Base-by-base conservation (phyloP, 208 protist genomes). In the Trypanosomatidae sp. region DNA sequence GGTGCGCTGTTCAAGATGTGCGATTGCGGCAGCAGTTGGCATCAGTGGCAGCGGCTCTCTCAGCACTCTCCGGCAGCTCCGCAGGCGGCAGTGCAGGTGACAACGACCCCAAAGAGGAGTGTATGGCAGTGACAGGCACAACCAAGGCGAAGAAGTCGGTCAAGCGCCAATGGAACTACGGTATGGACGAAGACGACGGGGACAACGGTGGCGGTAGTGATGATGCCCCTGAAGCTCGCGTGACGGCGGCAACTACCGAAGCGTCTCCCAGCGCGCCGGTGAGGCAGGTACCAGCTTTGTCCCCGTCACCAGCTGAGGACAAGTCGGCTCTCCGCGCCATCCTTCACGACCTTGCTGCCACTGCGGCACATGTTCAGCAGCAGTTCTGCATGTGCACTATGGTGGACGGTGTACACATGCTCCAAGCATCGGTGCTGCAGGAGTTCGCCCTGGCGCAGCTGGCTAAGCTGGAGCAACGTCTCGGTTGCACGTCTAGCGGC, bases 131-230 rank as follows among this genome's bases (percentile, higher is more conserved):
- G 2, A 49, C 9, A n/a, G 41, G 22, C 19, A 19, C 36, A 41
- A 7, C 41, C 0, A 10, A 17, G 39, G 28, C 5, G 13, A 53
- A 22, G 41, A 53, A 2, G 64, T 43, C 12, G 44, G 9, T 43
- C 5, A 22, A 36, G 33, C 77, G 52, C 19, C 73, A 73, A 55
- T 89, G 87, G 83, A 47, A 74, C 13, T 94, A 92, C 69, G 70
- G 83, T 22, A 76, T 91, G 43, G 87, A 91, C 64, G 87, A 91
- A 62, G 87, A 94, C 65, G 66, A 65, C 1, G 44, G n/a, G 17
- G 69, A 36, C 2, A 30, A 25, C n/a, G 39, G 22, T 49, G 12
- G 36, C 10, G 62, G 22, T 43, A 64, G 60, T 8, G 17, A 46
- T 30, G 60, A 41, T n/a, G 4, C 33, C 33, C 30, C 30, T 41